Evolutionary conservation across 2,329 filamentous ascomycete genomes (phyloP).

Genomic region (Exophiala spinifera): DNA sequence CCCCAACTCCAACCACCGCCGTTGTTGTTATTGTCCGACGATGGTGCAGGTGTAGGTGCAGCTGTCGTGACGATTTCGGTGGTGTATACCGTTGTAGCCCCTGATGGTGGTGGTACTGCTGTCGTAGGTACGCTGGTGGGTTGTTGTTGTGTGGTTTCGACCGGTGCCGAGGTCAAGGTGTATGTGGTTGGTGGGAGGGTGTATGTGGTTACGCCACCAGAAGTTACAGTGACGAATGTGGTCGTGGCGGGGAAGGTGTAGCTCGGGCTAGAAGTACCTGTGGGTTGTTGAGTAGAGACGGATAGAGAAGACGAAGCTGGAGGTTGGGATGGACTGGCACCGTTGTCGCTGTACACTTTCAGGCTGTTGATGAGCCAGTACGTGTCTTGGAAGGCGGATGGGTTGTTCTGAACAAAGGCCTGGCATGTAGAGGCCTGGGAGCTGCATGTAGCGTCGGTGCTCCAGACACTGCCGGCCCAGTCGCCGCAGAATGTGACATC

Average conservation of each 20-base stretch:
- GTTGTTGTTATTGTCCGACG: not conserved
- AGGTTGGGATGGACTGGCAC: constrained; percentile 5
- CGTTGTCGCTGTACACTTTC: constrained; percentile 25
- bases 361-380: constrained; percentile 40
- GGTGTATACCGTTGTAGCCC: not conserved
- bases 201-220: not conserved
- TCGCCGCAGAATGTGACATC: constrained; percentile 84
- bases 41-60: not conserved
- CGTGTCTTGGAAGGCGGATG: constrained; percentile 65
- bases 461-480: constrained; percentile 76
- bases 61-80: constrained; percentile 1
- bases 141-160: not conserved
- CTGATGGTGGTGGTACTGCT: not conserved
- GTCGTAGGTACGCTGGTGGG: not conserved
- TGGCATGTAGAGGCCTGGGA: constrained; percentile 63
- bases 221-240: constrained; percentile 1
- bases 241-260: not conserved
- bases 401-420: constrained; percentile 69
- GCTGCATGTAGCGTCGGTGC: constrained; percentile 55
- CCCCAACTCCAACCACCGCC: not conserved
- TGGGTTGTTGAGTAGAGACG: no score
- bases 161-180: not conserved
- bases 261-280: no score
- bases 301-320: not conserved
- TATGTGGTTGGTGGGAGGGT: not conserved